phyloP scores from a whole-genome alignment of 2,329 filamentous ascomycete genomes.

The Colletotrichum noveboracense region DNA sequence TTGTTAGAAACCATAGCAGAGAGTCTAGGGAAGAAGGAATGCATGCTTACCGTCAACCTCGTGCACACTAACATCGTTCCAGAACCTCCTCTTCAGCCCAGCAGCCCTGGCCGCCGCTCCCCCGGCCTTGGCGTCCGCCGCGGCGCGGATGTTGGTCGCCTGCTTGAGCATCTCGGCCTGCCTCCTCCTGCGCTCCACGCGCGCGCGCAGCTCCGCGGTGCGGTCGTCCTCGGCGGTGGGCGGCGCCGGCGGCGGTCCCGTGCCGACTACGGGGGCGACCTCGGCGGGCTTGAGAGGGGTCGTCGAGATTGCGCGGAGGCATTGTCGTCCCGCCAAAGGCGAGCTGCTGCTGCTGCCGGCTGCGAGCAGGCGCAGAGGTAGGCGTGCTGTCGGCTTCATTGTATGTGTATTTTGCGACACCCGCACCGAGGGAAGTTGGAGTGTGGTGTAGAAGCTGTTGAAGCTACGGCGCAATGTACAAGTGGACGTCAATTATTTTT shows the following conservation, averaged over 20 bases:
- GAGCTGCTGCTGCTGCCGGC: conserved; percentile 1
- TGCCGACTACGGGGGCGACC: conserved; percentile 58
- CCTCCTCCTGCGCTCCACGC: conserved; percentile 55
- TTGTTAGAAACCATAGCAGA: neutral
- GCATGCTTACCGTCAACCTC: conserved; percentile 64
- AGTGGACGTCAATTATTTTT: conserved; percentile 10
- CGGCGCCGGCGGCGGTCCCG: conserved; percentile 64
- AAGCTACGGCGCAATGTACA: neutral
- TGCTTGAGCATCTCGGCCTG: conserved; percentile 61
- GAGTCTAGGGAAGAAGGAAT: neutral
- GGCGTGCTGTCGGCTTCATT: conserved; percentile 48
- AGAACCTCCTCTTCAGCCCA: conserved; percentile 76
- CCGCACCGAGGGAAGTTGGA: neutral
- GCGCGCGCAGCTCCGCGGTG: conserved; percentile 31
- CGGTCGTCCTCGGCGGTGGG: conserved; percentile 45
- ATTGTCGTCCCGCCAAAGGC: conserved; percentile 26
- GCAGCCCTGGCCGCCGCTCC: conserved; percentile 40
- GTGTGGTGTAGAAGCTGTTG: neutral
- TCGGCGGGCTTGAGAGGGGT: conserved; percentile 41
- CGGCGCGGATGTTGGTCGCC: conserved; percentile 51
- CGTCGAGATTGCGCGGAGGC: conserved; percentile 33
- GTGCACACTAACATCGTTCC: conserved; percentile 80
- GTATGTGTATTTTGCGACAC: neutral
- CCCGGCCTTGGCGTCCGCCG: conserved; percentile 31
- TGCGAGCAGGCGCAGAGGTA: conserved; percentile 34